Evolutionary conservation across 2,329 filamentous ascomycete genomes (phyloP).

Genomic region (Fusarium sarcochroum): DNA sequence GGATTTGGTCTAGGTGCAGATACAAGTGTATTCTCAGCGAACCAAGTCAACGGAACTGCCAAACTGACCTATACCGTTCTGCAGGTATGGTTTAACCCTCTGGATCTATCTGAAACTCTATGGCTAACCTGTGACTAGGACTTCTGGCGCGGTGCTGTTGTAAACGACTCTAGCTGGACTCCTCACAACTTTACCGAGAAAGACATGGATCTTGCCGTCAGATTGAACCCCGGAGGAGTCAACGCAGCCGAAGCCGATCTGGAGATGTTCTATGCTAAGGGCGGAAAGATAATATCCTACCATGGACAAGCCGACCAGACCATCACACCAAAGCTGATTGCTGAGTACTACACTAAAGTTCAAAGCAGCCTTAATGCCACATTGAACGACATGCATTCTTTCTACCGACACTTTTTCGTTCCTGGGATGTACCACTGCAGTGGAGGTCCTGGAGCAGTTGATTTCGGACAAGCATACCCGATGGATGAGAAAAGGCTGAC

Average conservation of each 20-base stretch:
- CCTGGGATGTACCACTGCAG: constrained; percentile 22
- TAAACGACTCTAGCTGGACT: constrained; percentile 17
- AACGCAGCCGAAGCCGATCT: constrained; percentile 11
- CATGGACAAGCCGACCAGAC: constrained; percentile 19
- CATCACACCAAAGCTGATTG: constrained; percentile 5
- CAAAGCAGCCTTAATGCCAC: constrained; percentile 12
- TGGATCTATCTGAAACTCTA: fast-evolving
- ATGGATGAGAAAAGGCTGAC: constrained; percentile 3
- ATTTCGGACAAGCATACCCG: constrained; percentile 14
- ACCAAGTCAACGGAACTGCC: constrained; percentile 11
- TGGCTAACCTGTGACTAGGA: background rate
- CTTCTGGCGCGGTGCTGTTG: constrained; percentile 19
- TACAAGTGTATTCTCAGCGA: constrained; percentile 17
- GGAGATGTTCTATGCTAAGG: background rate
- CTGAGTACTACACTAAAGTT: constrained; percentile 14
- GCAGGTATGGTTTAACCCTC: background rate
- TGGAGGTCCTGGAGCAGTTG: constrained; percentile 1
- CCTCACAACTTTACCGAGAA: constrained; percentile 8
- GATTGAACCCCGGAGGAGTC: constrained; percentile 8
- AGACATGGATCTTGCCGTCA: constrained; percentile 21
- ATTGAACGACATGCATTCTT: background rate
- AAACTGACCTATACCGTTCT: constrained; percentile 11
- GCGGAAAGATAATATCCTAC: constrained; percentile 16
- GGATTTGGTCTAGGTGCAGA: constrained; percentile 4
- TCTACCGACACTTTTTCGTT: constrained; percentile 14